Evolutionary conservation across 2,329 filamentous ascomycete species (phyloP).

Genomic region (Hirsutella rhossiliensis): DNA sequence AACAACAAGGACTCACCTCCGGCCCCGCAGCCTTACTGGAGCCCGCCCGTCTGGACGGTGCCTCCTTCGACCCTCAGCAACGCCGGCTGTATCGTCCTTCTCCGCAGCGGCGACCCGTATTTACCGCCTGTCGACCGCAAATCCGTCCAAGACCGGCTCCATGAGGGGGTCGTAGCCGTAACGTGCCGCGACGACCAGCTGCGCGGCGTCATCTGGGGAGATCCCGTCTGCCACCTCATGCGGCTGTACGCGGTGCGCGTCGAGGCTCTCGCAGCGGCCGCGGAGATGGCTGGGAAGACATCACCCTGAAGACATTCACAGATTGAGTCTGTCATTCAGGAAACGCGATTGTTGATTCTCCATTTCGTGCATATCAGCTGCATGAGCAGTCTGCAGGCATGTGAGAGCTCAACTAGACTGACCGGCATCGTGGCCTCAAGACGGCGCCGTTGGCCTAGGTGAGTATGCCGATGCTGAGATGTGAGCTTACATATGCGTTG

Average conservation of each 20-base stretch:
- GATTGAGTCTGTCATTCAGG: too few relatives aligned
- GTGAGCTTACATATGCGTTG: too few relatives aligned
- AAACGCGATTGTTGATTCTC: too few relatives aligned
- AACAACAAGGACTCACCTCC: background rate
- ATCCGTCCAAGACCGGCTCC: constrained; percentile 36
- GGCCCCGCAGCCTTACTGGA: background rate
- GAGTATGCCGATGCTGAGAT: too few relatives aligned
- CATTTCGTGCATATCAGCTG: too few relatives aligned
- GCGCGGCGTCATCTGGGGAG: constrained; percentile 63
- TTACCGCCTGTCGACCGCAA: constrained; percentile 26
- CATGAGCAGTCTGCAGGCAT: too few relatives aligned
- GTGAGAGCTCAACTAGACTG: too few relatives aligned
- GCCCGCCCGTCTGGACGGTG: constrained; percentile 43
- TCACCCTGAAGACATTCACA: background rate
- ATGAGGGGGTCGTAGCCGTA: constrained; percentile 55
- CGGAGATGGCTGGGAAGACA: background rate
- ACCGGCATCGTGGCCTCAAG: too few relatives aligned
- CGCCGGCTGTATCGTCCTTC: constrained; percentile 55
- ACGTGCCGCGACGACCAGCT: constrained; percentile 57
- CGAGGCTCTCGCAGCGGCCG: constrained; percentile 52
- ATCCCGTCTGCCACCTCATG: constrained; percentile 74
- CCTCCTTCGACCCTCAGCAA: constrained; percentile 56
- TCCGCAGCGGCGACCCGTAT: constrained; percentile 38
- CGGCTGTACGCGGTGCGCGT: constrained; percentile 60
- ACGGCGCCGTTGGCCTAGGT: too few relatives aligned